These are phyloP conservation scores for Aspergillus persii DNA, from an alignment of 2,329 filamentous ascomycete species.

Conservation along the genomic window DNA sequence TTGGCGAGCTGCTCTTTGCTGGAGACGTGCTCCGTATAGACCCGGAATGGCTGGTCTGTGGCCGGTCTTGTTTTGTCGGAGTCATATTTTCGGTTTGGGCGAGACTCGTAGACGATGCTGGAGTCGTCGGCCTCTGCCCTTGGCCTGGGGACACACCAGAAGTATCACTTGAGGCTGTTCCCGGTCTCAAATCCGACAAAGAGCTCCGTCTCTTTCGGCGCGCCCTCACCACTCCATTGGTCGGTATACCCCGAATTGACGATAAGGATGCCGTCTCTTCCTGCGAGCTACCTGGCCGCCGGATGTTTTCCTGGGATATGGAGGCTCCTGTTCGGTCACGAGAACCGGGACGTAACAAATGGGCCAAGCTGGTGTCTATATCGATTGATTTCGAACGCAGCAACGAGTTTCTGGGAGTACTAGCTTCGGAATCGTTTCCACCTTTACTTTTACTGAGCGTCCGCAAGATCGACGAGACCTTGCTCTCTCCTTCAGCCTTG, in stretches of 20 bases:
- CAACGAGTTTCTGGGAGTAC: conserved; percentile 65
- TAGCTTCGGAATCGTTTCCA: conserved; percentile 62
- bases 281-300: conserved; percentile 46
- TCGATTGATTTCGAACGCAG: conserved; percentile 77
- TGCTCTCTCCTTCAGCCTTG: conserved; percentile 66
- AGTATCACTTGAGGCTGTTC: conserved; percentile 61
- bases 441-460: conserved; percentile 79
- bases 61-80: conserved; percentile 28
- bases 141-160: conserved; percentile 32
- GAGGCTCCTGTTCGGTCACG: conserved; percentile 55
- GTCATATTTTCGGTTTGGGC: conserved; percentile 29
- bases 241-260: conserved; percentile 53
- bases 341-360: conserved; percentile 53
- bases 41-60: conserved; percentile 28
- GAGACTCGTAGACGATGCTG: conserved; percentile 23
- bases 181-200: conserved; percentile 74
- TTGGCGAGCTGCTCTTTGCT: conserved; percentile 29
- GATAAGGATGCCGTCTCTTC: conserved; percentile 48
- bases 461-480: conserved; percentile 75
- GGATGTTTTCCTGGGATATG: conserved; percentile 46
- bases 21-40: conserved; percentile 33
- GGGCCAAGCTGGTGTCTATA: conserved; percentile 51
- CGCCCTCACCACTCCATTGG: conserved; percentile 42
- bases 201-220: conserved; percentile 85
- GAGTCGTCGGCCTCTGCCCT: conserved; percentile 38